Conservation (phyloP, 768 basidiomycete species). For the Cantharellus cinnabarinus region DNA sequence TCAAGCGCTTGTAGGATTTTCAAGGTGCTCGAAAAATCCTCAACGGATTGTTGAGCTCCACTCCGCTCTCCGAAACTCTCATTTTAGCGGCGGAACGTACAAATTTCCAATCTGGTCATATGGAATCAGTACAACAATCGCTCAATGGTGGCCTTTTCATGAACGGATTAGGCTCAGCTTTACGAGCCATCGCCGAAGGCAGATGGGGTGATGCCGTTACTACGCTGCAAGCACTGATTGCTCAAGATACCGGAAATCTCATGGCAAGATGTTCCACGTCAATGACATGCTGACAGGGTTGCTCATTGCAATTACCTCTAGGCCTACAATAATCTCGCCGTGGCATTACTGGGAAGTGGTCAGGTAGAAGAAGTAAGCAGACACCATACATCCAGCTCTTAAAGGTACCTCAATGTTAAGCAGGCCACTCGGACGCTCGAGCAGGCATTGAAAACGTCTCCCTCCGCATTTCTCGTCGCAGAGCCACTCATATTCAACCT, state of each 20-base stretch:
- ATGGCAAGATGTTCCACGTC: constrained; percentile 23
- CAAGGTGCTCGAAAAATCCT: constrained; percentile 47
- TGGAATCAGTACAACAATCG: constrained; percentile 27
- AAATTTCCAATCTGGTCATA: constrained; percentile 52
- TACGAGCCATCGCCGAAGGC: constrained; percentile 48
- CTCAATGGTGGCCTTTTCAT: constrained; percentile 26
- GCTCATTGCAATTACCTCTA: constrained; percentile 11
- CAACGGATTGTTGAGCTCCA: constrained; percentile 33
- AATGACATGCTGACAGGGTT: neutral
- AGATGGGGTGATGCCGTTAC: constrained; percentile 39
- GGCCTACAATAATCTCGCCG: constrained; percentile 64
- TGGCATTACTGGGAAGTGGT: constrained; percentile 49
- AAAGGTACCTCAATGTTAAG: neutral
- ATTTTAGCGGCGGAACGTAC: constrained; percentile 53
- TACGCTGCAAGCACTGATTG: constrained; percentile 25
- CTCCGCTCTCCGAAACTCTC: constrained; percentile 29
- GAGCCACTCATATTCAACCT: constrained; percentile 77
- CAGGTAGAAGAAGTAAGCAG: constrained; percentile 41
- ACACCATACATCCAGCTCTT: too few relatives aligned
- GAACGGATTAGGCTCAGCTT: constrained; percentile 29
- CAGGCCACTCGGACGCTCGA: constrained; percentile 58
- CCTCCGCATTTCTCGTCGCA: constrained; percentile 49
- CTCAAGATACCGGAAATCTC: constrained; percentile 37
- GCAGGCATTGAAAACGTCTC: constrained; percentile 36
- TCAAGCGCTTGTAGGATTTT: constrained; percentile 32